These are phyloP conservation scores for Raddia guianensis DNA, from an alignment of 176 grass and related monocot species.

Conservation along the genomic window DNA sequence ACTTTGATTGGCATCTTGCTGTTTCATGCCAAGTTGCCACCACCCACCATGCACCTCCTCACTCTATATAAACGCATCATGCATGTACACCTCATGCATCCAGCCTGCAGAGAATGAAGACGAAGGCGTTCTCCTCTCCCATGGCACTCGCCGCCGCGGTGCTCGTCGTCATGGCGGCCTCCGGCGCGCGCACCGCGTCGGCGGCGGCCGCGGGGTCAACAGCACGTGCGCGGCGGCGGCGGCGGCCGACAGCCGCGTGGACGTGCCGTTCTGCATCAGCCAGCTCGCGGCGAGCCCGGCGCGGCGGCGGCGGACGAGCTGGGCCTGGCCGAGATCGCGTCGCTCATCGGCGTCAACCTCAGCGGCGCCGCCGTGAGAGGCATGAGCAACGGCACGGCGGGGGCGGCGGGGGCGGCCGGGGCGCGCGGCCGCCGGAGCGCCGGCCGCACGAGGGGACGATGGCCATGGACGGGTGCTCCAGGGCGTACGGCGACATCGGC, in stretches of 20 bases:
- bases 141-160: background rate
- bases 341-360: background rate
- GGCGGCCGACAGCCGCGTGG: slow-evolving; percentile 31
- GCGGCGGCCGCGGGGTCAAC: slow-evolving; percentile 12
- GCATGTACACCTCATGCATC: too few relatives aligned
- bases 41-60: too few relatives aligned
- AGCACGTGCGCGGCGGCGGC: slow-evolving; percentile 48
- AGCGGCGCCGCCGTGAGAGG: too few relatives aligned
- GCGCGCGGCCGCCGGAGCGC: too few relatives aligned
- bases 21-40: slow-evolving; percentile 23
- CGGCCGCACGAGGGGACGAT: too few relatives aligned
- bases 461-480: slow-evolving; percentile 25
- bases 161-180: background rate
- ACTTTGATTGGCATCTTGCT: slow-evolving; percentile 37
- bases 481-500: slow-evolving; percentile 20
- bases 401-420: too few relatives aligned
- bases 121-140: background rate
- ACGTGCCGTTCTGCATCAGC: slow-evolving; percentile 47
- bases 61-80: background rate
- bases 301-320: slow-evolving; percentile 29
- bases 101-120: background rate
- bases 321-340: slow-evolving; percentile 55
- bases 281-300: slow-evolving; percentile 39
- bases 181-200: background rate
- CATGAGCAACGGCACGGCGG: too few relatives aligned